Evolutionary conservation across 768 basidiomycete genomes (phyloP).

Genomic region (Boletus edulis): DNA sequence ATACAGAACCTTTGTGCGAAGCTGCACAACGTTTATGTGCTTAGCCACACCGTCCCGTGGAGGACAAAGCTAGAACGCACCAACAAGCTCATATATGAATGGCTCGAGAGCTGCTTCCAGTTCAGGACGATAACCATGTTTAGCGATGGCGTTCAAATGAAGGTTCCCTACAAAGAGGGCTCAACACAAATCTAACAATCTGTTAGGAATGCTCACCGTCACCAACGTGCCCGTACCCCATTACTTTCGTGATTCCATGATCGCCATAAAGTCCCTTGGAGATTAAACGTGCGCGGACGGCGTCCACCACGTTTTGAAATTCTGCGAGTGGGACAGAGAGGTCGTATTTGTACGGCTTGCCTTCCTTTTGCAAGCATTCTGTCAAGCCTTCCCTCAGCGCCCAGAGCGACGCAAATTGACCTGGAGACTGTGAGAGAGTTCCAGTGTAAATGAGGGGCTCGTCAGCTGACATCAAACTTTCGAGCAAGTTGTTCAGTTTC

Average conservation of each 20-base stretch:
- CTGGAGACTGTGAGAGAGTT: slow-evolving; percentile 85
- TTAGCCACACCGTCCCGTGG: neutral
- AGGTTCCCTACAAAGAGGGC: slow-evolving; percentile 65
- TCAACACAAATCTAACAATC: slow-evolving; percentile 1
- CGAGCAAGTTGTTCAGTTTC: slow-evolving; percentile 84
- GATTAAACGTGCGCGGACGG: slow-evolving; percentile 66
- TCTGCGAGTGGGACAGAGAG: slow-evolving; percentile 82
- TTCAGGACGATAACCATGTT: slow-evolving; percentile 70
- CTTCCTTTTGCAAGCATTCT: slow-evolving; percentile 90
- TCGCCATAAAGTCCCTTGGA: slow-evolving; percentile 69
- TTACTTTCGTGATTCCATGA: slow-evolving; percentile 74
- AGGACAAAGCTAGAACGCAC: slow-evolving; percentile 38
- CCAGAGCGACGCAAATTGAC: slow-evolving; percentile 91
- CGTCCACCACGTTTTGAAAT: slow-evolving; percentile 87
- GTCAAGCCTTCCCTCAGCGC: slow-evolving; percentile 87
- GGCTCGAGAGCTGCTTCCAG: slow-evolving; percentile 89
- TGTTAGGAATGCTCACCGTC: slow-evolving; percentile 63
- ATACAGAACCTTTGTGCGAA: slow-evolving; percentile 83
- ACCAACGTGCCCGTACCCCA: slow-evolving; percentile 96
- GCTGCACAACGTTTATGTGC: slow-evolving; percentile 39
- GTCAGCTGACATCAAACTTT: slow-evolving; percentile 71
- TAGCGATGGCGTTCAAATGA: slow-evolving; percentile 88
- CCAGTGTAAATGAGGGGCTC: slow-evolving; percentile 83
- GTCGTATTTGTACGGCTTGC: slow-evolving; percentile 97
- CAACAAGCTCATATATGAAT: slow-evolving; percentile 89